These are phyloP conservation scores for Harringtonia aguacate DNA, from an alignment of 2,329 filamentous ascomycete genomes.

Conservation along the genomic window DNA sequence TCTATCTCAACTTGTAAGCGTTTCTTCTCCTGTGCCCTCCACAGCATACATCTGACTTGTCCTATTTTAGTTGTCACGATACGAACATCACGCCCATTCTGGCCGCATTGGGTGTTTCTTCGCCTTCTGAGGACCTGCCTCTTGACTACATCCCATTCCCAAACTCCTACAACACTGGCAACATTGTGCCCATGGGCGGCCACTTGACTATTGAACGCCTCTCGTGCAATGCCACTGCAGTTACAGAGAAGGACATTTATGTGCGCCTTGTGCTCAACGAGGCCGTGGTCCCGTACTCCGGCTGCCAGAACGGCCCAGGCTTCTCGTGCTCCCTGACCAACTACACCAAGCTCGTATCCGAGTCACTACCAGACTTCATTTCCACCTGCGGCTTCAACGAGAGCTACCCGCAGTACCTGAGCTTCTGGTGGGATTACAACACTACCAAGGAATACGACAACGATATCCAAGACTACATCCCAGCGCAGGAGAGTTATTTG, in stretches of 20 bases:
- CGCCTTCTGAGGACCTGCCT: slow-evolving; percentile 24
- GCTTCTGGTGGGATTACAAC: slow-evolving; percentile 12
- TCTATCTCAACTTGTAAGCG: slow-evolving; percentile 7
- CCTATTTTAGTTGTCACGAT: slow-evolving; percentile 5
- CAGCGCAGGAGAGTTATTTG: slow-evolving; percentile 3
- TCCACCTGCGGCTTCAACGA: slow-evolving; percentile 7
- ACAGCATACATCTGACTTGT: background rate
- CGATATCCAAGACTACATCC: slow-evolving; percentile 8
- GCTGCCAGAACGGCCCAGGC: slow-evolving; percentile 44
- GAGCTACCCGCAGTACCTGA: slow-evolving; percentile 9
- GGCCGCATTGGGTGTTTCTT: slow-evolving; percentile 6
- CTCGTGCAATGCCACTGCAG: slow-evolving; percentile 28
- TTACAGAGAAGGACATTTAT: slow-evolving; percentile 21
- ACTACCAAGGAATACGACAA: slow-evolving; percentile 5
- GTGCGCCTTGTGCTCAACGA: slow-evolving; percentile 52
- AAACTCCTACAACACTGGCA: slow-evolving; percentile 5
- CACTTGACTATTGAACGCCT: slow-evolving; percentile 55
- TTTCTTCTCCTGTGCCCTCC: background rate
- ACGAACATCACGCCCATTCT: slow-evolving; percentile 11
- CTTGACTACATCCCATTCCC: slow-evolving; percentile 29
- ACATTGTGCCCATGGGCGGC: slow-evolving; percentile 52
- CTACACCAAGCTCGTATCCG: slow-evolving; percentile 31
- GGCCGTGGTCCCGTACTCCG: slow-evolving; percentile 47
- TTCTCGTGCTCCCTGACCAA: slow-evolving; percentile 36
- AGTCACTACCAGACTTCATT: slow-evolving; percentile 7